Conservation (phyloP, 2,329 filamentous ascomycete genomes). For the Coniella lustricola region DNA sequence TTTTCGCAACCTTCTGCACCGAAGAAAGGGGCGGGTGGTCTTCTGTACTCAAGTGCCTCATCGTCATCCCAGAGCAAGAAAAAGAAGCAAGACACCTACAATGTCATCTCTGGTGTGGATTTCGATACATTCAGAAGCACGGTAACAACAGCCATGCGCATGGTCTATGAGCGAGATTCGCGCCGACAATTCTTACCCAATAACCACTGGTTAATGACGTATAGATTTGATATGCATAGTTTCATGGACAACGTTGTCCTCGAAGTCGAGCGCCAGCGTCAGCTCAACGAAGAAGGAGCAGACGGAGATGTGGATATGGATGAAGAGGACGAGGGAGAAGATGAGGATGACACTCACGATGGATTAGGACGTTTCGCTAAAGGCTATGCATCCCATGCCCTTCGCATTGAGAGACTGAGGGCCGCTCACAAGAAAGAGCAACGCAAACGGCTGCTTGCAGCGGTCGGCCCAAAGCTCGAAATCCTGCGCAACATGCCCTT, state of each 20-base stretch:
- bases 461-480: conserved; percentile 78
- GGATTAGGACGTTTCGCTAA: conserved; percentile 44
- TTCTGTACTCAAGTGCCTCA: neutral
- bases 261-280: conserved; percentile 74
- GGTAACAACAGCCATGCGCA: conserved; percentile 71
- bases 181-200: conserved; percentile 73
- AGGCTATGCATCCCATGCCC: conserved; percentile 10
- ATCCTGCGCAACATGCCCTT: conserved; percentile 96
- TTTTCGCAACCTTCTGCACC: conserved; percentile 20
- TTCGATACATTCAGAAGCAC: conserved; percentile 73
- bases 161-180: conserved; percentile 91
- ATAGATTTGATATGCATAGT: conserved; percentile 76
- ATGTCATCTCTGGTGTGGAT: conserved; percentile 60
- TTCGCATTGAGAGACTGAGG: conserved; percentile 46
- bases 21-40: neutral
- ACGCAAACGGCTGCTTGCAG: conserved; percentile 65
- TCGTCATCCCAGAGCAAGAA: conserved; percentile 1
- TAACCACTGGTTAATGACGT: conserved; percentile 92
- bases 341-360: conserved; percentile 24
- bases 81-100: conserved; percentile 24
- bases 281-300: conserved; percentile 56
- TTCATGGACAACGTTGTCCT: conserved; percentile 82
- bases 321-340: conserved; percentile 33
- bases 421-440: conserved; percentile 59
- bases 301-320: conserved; percentile 35